Conservation (phyloP, 2,329 filamentous ascomycete species). For the Nemania sp. region DNA sequence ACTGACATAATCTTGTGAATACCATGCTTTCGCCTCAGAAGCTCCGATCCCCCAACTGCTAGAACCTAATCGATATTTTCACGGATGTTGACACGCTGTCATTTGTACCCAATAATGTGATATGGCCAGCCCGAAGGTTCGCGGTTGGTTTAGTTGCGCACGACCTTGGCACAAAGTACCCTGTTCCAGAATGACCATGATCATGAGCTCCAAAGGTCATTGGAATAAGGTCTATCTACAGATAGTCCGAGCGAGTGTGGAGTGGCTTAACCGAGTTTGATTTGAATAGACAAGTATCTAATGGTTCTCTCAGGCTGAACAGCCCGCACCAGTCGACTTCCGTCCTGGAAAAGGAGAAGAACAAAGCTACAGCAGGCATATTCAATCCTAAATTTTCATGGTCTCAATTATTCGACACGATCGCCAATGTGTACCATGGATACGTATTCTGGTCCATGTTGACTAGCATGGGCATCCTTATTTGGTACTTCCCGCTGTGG, state of each 20-base stretch:
- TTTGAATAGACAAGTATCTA: slow-evolving; percentile 42
- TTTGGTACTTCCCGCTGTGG: slow-evolving; percentile 99
- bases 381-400: slow-evolving; percentile 80
- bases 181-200: slow-evolving; percentile 1
- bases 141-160: background rate
- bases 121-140: background rate
- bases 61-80: background rate
- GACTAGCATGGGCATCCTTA: slow-evolving; percentile 86
- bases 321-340: slow-evolving; percentile 60
- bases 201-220: background rate
- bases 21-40: background rate
- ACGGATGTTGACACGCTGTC: slow-evolving; percentile 1
- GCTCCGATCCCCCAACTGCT: background rate
- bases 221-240: background rate
- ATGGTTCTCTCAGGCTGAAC: slow-evolving; percentile 59
- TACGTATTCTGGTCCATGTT: slow-evolving; percentile 97
- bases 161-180: slow-evolving; percentile 11
- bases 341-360: slow-evolving; percentile 79
- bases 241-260: slow-evolving; percentile 47
- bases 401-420: slow-evolving; percentile 80
- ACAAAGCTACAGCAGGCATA: slow-evolving; percentile 76
- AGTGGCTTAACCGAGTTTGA: slow-evolving; percentile 19
- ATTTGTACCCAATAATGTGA: slow-evolving; percentile 11
- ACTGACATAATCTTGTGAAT: slow-evolving; percentile 5
- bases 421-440: slow-evolving; percentile 91